Base-by-base conservation (phyloP, 331 rosid species). In the Arachis monticola region DNA sequence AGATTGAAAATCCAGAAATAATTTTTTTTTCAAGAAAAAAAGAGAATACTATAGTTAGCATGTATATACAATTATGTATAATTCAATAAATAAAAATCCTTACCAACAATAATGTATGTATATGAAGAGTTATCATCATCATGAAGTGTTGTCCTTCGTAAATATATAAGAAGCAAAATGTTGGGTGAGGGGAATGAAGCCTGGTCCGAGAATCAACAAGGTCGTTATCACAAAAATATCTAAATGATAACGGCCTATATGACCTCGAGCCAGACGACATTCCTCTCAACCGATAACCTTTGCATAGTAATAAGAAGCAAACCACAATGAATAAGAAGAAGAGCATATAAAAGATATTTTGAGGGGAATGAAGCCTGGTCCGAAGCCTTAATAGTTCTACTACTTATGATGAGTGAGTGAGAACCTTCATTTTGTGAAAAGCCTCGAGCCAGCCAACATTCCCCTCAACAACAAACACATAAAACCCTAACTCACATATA, bases 401-500 rank as follows among this genome's bases (percentile, higher is more conserved):
- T 53, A 27, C 30, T 27, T 27, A 27, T 27, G 30, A 27, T 27
- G 12, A 6, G 6, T 46, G 51, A 38, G 13, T 67, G 32, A 73
- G 75, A 41, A 69, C 45, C 76, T 71, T 55, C 30, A 38, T 38
- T 6, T 8, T 13, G 69, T 60, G 64, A 79, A 84, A 86, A 84
- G 92, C 92, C 91, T 92, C 92, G 96, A 92, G 94, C 94, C 96
- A 92, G 96, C 88, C 98, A 90, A 92, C 96, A 88, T 90, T 92
- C 98, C 96, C 89, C 92, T 76, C 98, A 92, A 92, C 73, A 41
- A 41, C 48, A n/a, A 40, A 46, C 67, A 1, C 30, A 27, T 27
- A 64, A 78, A 81, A 85, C 86, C 82, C 86, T 81, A 85, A 85
- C 69, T 42, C 31, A 42, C 50, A 38, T 22, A 75, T 42, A 67